Evolutionary conservation across 2,329 filamentous ascomycete species (phyloP), one percentile per base, ranked within the genome.

Genomic region (Penicillium freii): DNA sequence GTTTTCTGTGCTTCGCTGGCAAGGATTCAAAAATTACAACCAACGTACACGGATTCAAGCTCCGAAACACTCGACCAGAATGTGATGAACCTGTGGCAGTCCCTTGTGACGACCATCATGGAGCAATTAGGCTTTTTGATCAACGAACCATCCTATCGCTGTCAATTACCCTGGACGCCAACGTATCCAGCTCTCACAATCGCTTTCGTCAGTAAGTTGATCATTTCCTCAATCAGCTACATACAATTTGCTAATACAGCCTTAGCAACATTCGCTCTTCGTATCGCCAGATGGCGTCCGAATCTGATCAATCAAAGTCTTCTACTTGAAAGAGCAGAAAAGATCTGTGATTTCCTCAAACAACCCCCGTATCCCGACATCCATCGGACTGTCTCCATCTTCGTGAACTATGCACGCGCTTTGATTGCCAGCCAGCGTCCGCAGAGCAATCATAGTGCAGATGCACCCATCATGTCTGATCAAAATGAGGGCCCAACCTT

Each of bases 291-390:
- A 19, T 73, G 71, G 71, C 68, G 69, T 34, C 71, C 71, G 36
- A 68, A 64, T 33, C 49, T 73, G 31, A 73, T 73, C 45, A 64
- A 73, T 36, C 68, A 71, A 43, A 57, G 58, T 11, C 49, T 72
- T 11, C 60, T 73, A 9, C 60, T 73, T 15, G 68, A 72, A 44
- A 48, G 71, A 55, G 71, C 66, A 10, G 68, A 72, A 38, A 65
- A 62, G 42, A 71, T 73, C 27, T 68, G 70, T 43, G 71, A 72
- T 42, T 71, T 72, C 49, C 58, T 73, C 19, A 73, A 71, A 46
- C 69, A 71, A 34, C 71, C 71, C 17, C 71, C 71, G 0, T 73
- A 73, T 47, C 71, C 71, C n/a, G 71, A 73, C 31, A 73, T 73
- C n/a, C 71, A 73, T 55, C 68, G 71, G 29, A 73, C 71, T 5